phyloP scores from a whole-genome alignment of 2,329 filamentous ascomycete genomes.

The Diaporthe eres region DNA sequence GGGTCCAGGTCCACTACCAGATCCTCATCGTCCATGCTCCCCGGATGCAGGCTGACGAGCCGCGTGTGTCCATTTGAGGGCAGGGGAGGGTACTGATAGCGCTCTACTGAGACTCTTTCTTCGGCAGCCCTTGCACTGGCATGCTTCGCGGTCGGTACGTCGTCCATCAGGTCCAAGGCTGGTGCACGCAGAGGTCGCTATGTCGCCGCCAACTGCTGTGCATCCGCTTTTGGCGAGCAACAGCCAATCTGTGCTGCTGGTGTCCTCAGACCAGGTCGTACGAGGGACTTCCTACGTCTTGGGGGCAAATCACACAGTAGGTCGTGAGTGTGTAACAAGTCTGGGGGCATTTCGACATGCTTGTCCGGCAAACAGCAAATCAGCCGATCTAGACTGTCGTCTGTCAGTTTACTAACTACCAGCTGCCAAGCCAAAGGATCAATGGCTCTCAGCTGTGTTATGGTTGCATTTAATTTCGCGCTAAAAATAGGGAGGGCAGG shows the following conservation, averaged over 20 bases:
- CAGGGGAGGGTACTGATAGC: not conserved
- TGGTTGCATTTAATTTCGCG: not conserved
- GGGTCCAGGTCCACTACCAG: constrained; percentile 5
- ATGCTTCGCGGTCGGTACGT: not conserved
- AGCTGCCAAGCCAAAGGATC: not conserved
- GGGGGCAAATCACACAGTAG: too few relatives aligned
- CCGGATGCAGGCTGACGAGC: constrained; percentile 5
- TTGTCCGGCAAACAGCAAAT: not conserved
- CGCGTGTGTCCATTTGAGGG: not conserved
- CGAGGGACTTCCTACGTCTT: not conserved
- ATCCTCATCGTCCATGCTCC: not conserved
- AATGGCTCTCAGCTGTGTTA: not conserved
- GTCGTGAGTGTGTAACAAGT: too few relatives aligned
- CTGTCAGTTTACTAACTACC: too few relatives aligned
- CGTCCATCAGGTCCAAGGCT: not conserved
- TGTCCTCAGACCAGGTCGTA: not conserved
- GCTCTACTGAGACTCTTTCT: not conserved
- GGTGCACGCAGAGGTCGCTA: not conserved
- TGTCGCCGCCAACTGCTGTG: not conserved
- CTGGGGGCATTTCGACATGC: not conserved
- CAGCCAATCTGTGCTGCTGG: not conserved
- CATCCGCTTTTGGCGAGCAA: not conserved
- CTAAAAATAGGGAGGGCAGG: not conserved
- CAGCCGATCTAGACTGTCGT: not conserved
- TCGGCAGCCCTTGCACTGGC: not conserved